Base-by-base conservation (phyloP, 2,329 filamentous ascomycete genomes). In the Cadophora malorum region DNA sequence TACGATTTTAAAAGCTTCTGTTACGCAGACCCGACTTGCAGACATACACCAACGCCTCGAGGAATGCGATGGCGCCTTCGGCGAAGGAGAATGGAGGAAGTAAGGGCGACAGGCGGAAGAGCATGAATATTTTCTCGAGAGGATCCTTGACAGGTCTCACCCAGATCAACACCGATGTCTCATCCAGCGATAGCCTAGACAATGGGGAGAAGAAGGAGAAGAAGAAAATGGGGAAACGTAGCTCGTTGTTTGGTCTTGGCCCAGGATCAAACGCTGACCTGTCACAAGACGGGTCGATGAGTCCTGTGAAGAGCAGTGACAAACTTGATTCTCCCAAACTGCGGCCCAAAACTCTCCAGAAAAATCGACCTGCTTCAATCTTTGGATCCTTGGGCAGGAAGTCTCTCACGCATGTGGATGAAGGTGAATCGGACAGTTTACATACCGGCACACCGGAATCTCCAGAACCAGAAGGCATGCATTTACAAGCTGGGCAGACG, bases 331-430 rank as follows among this genome's bases (percentile, higher is more conserved):
- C 76, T 2, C 72, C 75, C 2, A 74, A 73, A 55, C 9, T 72
- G 19, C 74, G 75, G 50, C 72, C 74, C 28, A 70, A 74, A 67
- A 75, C 73, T 1, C 68, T 77, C 9, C 74, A 76, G 61, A 79
- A 78, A 62, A 72, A 68, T 14, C 70, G 76, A 49, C 76, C 77
- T 47, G 67, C 71, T 35, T 78, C 76, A 12, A 69, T 78, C 31
- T 78, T 78, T 68, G 77, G 77, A 4, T 77, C 76, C 49, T 59
- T 79, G 49, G 77, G 77, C 16, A 76, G 72, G 58, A 76, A 68
- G 62, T 77, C 77, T 5, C 70, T 75, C 53, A 71, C 66, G 23
- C 71, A 74, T 53, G 64, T 74, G 19, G 76, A 73, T 6, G 75
- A 76, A 56, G 72, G 67, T 28, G 74, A 74, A 31, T 65, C 66